phyloP scores from a whole-genome alignment of 1,284 basidiomycete genomes.

The Mycena sp. region DNA sequence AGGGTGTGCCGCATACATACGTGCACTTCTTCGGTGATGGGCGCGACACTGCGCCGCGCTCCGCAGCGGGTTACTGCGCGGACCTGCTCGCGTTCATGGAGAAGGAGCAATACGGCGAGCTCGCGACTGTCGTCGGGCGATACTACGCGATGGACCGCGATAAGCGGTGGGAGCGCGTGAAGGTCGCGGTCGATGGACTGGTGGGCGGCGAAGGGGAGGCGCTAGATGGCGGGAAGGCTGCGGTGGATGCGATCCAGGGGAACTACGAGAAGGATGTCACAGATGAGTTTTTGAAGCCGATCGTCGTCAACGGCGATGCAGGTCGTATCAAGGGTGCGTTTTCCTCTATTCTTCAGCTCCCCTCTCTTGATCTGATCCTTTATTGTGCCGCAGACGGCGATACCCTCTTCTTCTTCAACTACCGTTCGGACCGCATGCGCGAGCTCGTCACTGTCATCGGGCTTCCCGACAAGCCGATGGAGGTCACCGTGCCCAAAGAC shows the following conservation, averaged over 20 bases:
- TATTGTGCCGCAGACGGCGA: not conserved
- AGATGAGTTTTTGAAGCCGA: constrained; percentile 94
- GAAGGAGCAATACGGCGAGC: constrained; percentile 75
- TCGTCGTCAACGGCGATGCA: constrained; percentile 83
- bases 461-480: constrained; percentile 83
- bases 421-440: constrained; percentile 93
- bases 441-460: constrained; percentile 87
- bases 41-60: constrained; percentile 89
- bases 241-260: constrained; percentile 66
- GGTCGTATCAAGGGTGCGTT: constrained; percentile 80
- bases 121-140: constrained; percentile 85
- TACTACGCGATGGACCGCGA: constrained; percentile 98
- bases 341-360: not conserved
- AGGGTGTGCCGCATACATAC: constrained; percentile 84
- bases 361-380: not conserved
- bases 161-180: constrained; percentile 93
- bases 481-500: constrained; percentile 83
- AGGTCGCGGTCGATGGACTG: constrained; percentile 87
- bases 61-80: constrained; percentile 76
- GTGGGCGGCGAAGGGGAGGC: constrained; percentile 79
- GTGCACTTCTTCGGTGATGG: constrained; percentile 93
- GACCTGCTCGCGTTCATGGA: constrained; percentile 83
- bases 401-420: constrained; percentile 92
- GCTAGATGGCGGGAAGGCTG: constrained; percentile 67
- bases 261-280: constrained; percentile 87